Evolutionary conservation across 2,329 filamentous ascomycete genomes (phyloP).

Genomic region (Ophiosphaerella korrae): DNA sequence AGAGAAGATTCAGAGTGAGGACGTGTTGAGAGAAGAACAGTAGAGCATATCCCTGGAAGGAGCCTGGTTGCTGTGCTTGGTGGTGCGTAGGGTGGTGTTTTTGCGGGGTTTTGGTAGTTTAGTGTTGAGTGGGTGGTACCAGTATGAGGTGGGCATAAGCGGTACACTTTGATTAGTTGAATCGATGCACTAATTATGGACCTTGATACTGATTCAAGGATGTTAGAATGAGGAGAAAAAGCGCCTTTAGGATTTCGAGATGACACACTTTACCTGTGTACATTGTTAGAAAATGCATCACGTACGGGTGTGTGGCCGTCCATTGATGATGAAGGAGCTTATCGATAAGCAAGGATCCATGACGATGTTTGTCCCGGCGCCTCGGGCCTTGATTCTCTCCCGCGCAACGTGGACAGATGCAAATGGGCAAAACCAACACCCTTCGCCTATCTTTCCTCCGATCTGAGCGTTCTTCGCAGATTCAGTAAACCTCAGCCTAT

Average conservation of each 20-base stretch:
- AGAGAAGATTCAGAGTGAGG: not conserved
- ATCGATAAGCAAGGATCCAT: not conserved
- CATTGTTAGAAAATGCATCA: no score
- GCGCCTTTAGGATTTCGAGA: no score
- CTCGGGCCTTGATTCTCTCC: slow-evolving; percentile 1
- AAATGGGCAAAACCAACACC: not conserved
- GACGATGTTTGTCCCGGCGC: slow-evolving; percentile 14
- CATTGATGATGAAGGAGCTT: not conserved
- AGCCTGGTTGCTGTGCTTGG: no score
- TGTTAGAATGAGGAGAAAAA: not conserved
- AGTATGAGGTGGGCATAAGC: not conserved
- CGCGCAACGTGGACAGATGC: slow-evolving; percentile 16
- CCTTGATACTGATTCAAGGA: no score
- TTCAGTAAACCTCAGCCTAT: not conserved
- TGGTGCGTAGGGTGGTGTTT: no score
- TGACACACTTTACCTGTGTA: no score
- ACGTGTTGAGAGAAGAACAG: no score
- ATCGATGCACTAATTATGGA: no score
- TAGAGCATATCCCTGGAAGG: no score
- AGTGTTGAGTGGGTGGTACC: no score
- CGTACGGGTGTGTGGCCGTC: no score
- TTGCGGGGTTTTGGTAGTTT: no score
- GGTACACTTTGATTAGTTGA: not conserved
- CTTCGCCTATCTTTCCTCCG: not conserved
- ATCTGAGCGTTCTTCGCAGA: not conserved